phyloP scores from a whole-genome alignment of 352 stramenopile genomes.

The Hyaloperonospora arabidopsidis region DNA sequence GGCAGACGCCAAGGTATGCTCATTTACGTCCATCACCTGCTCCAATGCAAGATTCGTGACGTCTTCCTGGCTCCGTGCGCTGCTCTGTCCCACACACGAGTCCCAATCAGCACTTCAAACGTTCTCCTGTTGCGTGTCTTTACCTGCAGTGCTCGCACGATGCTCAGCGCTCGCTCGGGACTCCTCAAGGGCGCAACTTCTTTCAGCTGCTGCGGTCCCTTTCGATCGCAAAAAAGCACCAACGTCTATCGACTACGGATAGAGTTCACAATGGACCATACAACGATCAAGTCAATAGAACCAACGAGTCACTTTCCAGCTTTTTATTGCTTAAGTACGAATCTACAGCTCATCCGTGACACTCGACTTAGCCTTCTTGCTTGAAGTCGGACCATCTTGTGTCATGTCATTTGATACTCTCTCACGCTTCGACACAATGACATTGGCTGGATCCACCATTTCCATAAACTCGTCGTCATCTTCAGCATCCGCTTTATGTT shows the following conservation, averaged over 20 bases:
- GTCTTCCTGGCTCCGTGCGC: constrained; percentile 17
- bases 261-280: constrained; percentile 3
- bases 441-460: constrained; percentile 19
- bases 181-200: constrained; percentile 3
- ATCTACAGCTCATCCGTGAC: constrained; percentile 20
- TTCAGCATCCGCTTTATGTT: constrained; percentile 14
- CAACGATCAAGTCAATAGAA: constrained; percentile 8
- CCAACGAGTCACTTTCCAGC: not conserved
- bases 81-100: constrained; percentile 14
- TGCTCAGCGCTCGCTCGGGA: constrained; percentile 9
- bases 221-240: constrained; percentile 10
- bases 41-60: constrained; percentile 3
- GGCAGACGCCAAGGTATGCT: not conserved
- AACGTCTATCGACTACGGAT: not conserved
- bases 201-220: constrained; percentile 10
- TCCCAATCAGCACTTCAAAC: constrained; percentile 1
- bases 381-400: constrained; percentile 5
- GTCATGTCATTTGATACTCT: constrained; percentile 3
- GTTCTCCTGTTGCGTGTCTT: not conserved
- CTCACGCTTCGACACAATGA: constrained; percentile 21
- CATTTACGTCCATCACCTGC: constrained; percentile 2
- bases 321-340: constrained; percentile 23
- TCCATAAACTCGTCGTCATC: constrained; percentile 27
- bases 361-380: constrained; percentile 27
- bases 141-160: not conserved